These are phyloP conservation scores for Rusavskia elegans DNA, from an alignment of 495 filamentous ascomycete genomes.

Conservation along the genomic window DNA sequence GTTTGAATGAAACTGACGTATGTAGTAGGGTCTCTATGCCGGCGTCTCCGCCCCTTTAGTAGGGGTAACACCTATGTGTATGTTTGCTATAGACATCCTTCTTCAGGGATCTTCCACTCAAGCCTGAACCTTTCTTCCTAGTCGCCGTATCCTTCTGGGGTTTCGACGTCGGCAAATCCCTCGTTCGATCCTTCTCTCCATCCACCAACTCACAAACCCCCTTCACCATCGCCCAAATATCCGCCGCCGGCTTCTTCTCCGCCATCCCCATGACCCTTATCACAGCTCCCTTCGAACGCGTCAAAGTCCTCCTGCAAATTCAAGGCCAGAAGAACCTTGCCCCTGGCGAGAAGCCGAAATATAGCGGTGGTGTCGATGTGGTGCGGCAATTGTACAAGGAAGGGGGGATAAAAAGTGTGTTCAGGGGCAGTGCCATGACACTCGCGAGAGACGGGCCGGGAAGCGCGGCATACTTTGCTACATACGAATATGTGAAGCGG, in stretches of 20 bases:
- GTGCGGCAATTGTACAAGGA: slow-evolving; percentile 87
- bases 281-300: slow-evolving; percentile 94
- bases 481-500: slow-evolving; percentile 91
- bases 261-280: slow-evolving; percentile 96
- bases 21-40: slow-evolving; percentile 74
- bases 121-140: slow-evolving; percentile 15
- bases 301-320: slow-evolving; percentile 96
- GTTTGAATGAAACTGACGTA: no score
- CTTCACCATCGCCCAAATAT: slow-evolving; percentile 74
- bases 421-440: slow-evolving; percentile 79
- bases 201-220: slow-evolving; percentile 36
- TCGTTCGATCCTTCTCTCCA: slow-evolving; percentile 51
- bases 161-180: slow-evolving; percentile 83
- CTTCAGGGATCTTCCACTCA: no score
- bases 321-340: slow-evolving; percentile 79
- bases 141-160: slow-evolving; percentile 98
- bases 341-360: slow-evolving; percentile 84
- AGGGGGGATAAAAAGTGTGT: slow-evolving; percentile 79
- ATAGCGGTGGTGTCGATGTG: slow-evolving; percentile 79
- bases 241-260: slow-evolving; percentile 89
- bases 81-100: slow-evolving; percentile 15
- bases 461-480: slow-evolving; percentile 86
- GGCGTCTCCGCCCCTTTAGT: slow-evolving; percentile 89
- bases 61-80: slow-evolving; percentile 98
- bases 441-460: slow-evolving; percentile 89